Conservation (phyloP, 2,329 filamentous ascomycete species). For the Aspergillus alliaceus region DNA sequence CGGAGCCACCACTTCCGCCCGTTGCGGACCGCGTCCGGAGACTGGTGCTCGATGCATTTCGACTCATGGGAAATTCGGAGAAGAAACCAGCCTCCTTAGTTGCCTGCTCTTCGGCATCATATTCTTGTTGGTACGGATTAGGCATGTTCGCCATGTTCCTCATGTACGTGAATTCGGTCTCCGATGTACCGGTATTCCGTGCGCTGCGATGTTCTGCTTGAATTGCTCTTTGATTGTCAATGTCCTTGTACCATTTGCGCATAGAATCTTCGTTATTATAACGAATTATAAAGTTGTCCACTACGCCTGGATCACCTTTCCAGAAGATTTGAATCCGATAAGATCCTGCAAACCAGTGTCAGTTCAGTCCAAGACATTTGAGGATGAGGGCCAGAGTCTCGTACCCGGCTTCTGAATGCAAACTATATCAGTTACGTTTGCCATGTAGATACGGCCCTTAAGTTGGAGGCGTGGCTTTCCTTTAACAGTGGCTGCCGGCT, state of each 20-base stretch:
- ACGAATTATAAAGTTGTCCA: constrained; percentile 94
- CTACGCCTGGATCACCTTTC: constrained; percentile 93
- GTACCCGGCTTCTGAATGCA: constrained; percentile 83
- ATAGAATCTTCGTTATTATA: constrained; percentile 89
- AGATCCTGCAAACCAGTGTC: constrained; percentile 58
- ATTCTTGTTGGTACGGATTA: constrained; percentile 75
- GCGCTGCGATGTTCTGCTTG: constrained; percentile 56
- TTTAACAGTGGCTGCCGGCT: constrained; percentile 66
- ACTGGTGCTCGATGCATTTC: constrained; percentile 73
- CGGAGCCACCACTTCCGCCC: constrained; percentile 52
- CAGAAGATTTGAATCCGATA: constrained; percentile 98
- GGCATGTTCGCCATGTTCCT: constrained; percentile 66
- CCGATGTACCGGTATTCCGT: constrained; percentile 56
- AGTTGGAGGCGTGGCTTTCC: constrained; percentile 79
- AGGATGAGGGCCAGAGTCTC: constrained; percentile 20
- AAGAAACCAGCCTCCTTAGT: constrained; percentile 37
- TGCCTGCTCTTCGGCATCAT: constrained; percentile 55
- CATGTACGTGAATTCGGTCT: constrained; percentile 80
- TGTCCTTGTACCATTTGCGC: constrained; percentile 83
- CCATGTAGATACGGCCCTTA: constrained; percentile 98
- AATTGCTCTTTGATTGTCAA: constrained; percentile 70
- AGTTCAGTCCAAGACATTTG: constrained; percentile 4
- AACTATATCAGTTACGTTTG: constrained; percentile 94
- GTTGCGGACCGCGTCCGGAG: constrained; percentile 76
- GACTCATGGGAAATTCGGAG: constrained; percentile 56